A percentile compares a stretch with the other conserved stretches of the same genome.
phyloP scores from a whole-genome alignment of 768 basidiomycete genomes.

The Crucibulum laeve region DNA sequence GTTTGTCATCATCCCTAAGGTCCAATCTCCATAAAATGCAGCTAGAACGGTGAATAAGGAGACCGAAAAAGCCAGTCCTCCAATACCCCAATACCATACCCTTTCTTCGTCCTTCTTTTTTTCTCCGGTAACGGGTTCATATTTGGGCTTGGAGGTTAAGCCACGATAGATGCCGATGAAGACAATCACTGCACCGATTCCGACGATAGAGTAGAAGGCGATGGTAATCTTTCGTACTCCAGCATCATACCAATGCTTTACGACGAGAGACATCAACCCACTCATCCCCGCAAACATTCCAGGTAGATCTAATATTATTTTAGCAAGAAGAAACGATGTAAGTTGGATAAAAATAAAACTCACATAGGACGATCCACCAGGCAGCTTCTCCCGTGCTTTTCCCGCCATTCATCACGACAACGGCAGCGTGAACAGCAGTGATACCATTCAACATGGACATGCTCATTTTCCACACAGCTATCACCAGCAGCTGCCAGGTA shows the following conservation, averaged over 20 bases:
- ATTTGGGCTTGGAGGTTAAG: conserved; percentile 4
- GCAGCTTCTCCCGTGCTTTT: conserved; percentile 10
- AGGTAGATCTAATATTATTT: conserved; percentile 18
- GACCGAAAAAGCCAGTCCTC: conserved; percentile 15
- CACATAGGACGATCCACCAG: conserved; percentile 19
- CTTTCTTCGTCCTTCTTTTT: conserved; percentile 9
- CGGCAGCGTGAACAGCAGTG: conserved; percentile 14
- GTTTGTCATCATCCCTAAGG: conserved; percentile 21
- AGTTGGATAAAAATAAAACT: conserved; percentile 3
- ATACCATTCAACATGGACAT: conserved; percentile 13
- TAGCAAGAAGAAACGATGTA: background rate
- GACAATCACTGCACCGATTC: conserved; percentile 15
- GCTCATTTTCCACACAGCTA: conserved; percentile 13
- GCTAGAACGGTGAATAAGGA: conserved; percentile 17
- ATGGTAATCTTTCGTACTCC: conserved; percentile 15
- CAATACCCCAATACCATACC: conserved; percentile 12
- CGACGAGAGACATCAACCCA: conserved; percentile 25
- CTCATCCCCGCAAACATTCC: conserved; percentile 26
- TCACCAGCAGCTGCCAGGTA: conserved; percentile 13
- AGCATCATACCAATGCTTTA: conserved; percentile 13
- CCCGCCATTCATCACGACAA: conserved; percentile 14
- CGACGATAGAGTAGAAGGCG: conserved; percentile 20
- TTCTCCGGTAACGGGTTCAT: conserved; percentile 6
- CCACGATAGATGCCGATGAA: conserved; percentile 12
- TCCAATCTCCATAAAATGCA: conserved; percentile 23